Percentiles rank a stretch among this genome's conserved stretches.
These are phyloP conservation scores for Lichtheimia ramosa DNA, from an alignment of 371 early-diverging fungal species.

Conservation along the genomic window DNA sequence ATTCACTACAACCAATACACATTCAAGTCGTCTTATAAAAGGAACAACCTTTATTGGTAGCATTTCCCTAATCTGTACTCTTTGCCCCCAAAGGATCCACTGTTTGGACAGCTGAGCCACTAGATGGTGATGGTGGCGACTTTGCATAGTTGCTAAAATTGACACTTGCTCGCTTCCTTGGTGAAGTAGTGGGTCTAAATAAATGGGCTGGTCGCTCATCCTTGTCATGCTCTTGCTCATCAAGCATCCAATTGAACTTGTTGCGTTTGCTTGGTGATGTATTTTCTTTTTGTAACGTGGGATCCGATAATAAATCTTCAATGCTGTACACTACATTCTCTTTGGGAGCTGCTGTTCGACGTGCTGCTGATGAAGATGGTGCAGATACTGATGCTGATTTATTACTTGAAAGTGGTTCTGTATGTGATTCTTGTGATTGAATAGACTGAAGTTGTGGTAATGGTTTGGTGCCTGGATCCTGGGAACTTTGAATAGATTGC, in stretches of 20 bases:
- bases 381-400: not conserved
- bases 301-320: slow-evolving; percentile 45
- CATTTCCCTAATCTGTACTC: not conserved
- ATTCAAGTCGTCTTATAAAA: too few species aligned
- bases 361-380: not conserved
- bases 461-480: not conserved
- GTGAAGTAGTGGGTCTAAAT: not conserved
- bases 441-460: not conserved
- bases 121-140: not conserved
- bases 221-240: not conserved
- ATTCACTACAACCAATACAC: too few species aligned
- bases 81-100: slow-evolving; percentile 1
- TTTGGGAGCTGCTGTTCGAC: not conserved
- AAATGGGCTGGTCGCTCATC: not conserved
- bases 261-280: slow-evolving; percentile 13
- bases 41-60: too few species aligned
- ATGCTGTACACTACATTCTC: slow-evolving; percentile 37
- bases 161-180: not conserved
- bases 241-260: slow-evolving; percentile 36
- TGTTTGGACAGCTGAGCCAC: not conserved
- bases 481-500: not conserved
- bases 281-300: slow-evolving; percentile 19
- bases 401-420: not conserved
- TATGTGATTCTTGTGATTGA: not conserved
- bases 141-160: not conserved